Conservation (phyloP, 2,329 filamentous ascomycete species). For the Nigrospora sphaerica region DNA sequence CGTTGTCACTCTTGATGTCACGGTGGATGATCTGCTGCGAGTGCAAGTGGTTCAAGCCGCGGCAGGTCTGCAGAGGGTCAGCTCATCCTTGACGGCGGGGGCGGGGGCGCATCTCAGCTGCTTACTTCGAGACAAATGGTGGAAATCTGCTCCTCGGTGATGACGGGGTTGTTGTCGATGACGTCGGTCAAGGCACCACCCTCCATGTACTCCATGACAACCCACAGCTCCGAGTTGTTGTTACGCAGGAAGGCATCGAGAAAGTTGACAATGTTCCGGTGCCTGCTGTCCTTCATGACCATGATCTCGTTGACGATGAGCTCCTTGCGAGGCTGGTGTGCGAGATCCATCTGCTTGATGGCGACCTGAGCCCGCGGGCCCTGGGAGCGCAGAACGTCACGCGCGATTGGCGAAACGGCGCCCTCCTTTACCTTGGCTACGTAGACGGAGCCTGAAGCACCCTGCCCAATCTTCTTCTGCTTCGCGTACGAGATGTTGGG, state of each 20-base stretch:
- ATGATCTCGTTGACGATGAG: constrained; percentile 99
- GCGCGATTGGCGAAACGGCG: constrained; percentile 73
- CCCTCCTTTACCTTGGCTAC: constrained; percentile 91
- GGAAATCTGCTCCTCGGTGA: constrained; percentile 94
- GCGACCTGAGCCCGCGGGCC: constrained; percentile 83
- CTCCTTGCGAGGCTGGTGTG: constrained; percentile 94
- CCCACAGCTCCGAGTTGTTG: constrained; percentile 93
- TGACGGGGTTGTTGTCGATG: constrained; percentile 93
- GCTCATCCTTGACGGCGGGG: constrained; percentile 2
- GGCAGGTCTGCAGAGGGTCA: constrained; percentile 66
- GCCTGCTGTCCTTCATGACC: constrained; percentile 99
- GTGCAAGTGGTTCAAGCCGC: constrained; percentile 88
- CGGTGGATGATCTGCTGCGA: constrained; percentile 96
- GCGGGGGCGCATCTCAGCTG: too few species aligned
- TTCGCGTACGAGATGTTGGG: constrained; percentile 95
- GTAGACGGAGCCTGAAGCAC: constrained; percentile 95
- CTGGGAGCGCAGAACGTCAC: constrained; percentile 70
- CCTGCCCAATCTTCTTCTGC: constrained; percentile 99
- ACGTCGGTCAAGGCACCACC: constrained; percentile 95
- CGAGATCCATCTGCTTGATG: constrained; percentile 99
- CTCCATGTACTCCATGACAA: constrained; percentile 99
- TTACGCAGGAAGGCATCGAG: constrained; percentile 94
- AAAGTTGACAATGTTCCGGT: constrained; percentile 98
- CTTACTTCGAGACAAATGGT: constrained; percentile 93
- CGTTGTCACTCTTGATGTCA: constrained; percentile 99